A percentile compares a stretch with the other conserved stretches of the same genome.
phyloP scores from a whole-genome alignment of 768 basidiomycete species.

The Suillus hirtellus region DNA sequence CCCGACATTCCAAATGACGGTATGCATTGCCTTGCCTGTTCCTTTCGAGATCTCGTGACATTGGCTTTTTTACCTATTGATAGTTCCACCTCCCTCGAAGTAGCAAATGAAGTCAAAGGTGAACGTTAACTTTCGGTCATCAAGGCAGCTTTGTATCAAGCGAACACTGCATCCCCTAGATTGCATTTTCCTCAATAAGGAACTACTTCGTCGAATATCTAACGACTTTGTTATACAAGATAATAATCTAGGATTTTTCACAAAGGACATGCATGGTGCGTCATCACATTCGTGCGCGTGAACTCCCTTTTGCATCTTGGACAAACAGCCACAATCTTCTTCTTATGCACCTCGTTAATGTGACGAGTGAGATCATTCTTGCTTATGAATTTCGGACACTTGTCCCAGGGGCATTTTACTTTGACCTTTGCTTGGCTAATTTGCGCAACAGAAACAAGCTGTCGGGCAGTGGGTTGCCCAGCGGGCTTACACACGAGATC shows the following conservation, averaged over 20 bases:
- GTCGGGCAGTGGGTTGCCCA: no score
- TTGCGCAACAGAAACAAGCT: background rate
- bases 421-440: background rate
- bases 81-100: background rate
- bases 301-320: background rate
- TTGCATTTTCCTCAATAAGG: no score
- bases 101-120: background rate
- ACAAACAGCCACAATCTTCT: background rate
- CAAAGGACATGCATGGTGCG: background rate
- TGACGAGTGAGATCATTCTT: background rate
- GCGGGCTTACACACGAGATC: no score
- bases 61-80: background rate
- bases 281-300: background rate
- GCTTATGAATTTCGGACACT: background rate
- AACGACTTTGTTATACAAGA: background rate
- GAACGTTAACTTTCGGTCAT: background rate
- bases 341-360: background rate
- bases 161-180: no score
- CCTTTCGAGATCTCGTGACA: background rate
- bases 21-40: background rate
- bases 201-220: background rate
- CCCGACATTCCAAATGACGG: background rate
- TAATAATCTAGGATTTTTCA: background rate
- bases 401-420: background rate
- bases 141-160: background rate